A percentile compares a stretch with the other conserved stretches of the same genome.
These are phyloP conservation scores for Escallonia rubra DNA, from an alignment of 129 eudicot genomes.

Conservation along the genomic window DNA sequence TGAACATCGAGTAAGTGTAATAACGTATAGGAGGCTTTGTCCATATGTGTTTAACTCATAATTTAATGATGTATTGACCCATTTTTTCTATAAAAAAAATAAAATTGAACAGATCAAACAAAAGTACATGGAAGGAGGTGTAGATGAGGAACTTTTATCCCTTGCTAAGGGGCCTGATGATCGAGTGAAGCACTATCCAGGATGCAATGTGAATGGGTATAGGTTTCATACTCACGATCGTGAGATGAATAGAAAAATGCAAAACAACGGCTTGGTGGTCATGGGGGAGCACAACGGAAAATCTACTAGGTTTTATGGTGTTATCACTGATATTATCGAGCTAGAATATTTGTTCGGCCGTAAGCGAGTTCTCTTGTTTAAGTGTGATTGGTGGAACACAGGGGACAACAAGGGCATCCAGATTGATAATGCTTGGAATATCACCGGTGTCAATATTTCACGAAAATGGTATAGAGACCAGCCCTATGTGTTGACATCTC, in stretches of 20 bases:
- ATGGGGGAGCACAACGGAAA: too few species aligned
- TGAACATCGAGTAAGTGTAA: neutral
- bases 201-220: too few species aligned
- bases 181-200: neutral
- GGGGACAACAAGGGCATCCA: neutral
- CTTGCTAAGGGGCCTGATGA: neutral
- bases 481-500: neutral
- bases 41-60: neutral
- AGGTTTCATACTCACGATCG: too few species aligned
- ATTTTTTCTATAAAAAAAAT: neutral
- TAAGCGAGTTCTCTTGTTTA: too few species aligned
- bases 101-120: neutral
- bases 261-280: too few species aligned
- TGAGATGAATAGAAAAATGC: too few species aligned
- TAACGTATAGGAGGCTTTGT: neutral
- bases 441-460: neutral
- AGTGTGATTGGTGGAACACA: neutral
- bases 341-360: neutral
- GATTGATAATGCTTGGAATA: neutral
- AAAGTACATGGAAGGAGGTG: neutral
- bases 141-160: neutral
- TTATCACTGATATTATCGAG: neutral
- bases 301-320: neutral
- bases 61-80: neutral
- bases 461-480: neutral